A percentile compares a stretch with the other conserved stretches of the same genome.
These are phyloP conservation scores for Bruguiera sexangula DNA, from an alignment of 345 rosid species.

Conservation along the genomic window DNA sequence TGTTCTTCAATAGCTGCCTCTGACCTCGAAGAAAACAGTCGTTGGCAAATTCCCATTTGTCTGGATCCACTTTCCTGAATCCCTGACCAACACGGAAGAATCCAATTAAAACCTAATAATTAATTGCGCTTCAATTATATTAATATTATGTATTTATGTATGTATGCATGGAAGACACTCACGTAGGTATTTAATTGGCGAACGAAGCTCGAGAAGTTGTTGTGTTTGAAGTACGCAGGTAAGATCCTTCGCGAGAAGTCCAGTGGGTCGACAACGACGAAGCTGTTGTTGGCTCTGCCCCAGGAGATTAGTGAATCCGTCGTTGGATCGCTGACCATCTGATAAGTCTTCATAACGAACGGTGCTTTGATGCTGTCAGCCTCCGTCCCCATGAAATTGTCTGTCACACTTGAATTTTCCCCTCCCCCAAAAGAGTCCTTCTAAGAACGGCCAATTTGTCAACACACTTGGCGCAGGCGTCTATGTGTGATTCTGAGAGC, in stretches of 20 bases:
- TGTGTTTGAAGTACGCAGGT: conserved; percentile 30
- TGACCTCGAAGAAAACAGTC: conserved; percentile 30
- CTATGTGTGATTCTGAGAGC: no score
- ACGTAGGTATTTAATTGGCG: conserved; percentile 32
- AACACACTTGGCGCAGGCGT: no score
- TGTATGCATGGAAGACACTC: background rate
- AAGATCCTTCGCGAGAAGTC: conserved; percentile 25
- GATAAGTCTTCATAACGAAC: conserved; percentile 31
- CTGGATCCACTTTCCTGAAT: conserved; percentile 32
- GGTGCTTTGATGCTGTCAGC: conserved; percentile 30
- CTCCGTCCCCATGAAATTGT: conserved; percentile 35
- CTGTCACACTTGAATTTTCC: conserved; percentile 1
- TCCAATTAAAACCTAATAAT: background rate
- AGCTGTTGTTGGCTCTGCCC: conserved; percentile 27
- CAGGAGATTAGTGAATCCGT: conserved; percentile 21
- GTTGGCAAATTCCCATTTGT: conserved; percentile 32
- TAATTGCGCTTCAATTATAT: background rate
- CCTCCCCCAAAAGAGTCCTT: no score
- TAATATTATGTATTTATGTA: no score
- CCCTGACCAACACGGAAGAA: conserved; percentile 7
- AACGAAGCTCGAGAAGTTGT: conserved; percentile 33
- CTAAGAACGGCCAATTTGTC: no score
- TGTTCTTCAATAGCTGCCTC: conserved; percentile 24
- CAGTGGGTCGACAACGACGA: conserved; percentile 28
- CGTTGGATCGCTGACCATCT: conserved; percentile 26